Base-by-base conservation (phyloP, 2,329 filamentous ascomycete genomes). In the Neopestalotiopsis sp. region DNA sequence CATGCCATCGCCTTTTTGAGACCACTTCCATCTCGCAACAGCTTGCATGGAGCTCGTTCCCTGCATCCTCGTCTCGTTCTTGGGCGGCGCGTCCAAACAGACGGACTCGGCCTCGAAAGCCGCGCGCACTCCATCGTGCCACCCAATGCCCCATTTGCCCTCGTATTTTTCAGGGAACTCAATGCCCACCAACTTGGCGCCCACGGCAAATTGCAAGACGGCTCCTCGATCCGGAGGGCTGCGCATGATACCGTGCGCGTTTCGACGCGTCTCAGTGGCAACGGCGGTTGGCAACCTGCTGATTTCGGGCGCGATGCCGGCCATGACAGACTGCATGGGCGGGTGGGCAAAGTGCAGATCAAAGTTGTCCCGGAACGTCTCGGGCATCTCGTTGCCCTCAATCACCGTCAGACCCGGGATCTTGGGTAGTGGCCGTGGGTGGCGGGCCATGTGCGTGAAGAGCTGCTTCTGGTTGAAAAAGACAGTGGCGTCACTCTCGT, bases 131-230 rank as follows among this genome's bases (percentile, higher is more conserved):
- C 85, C 86, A 69, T 89, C 86, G 70, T 89, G 86, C 82, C 86
- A 88, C 1, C 85, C 87, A 68, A 87, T 81, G n/a, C 82, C 83
- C 86, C 86, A 89, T 72, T 88, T 87, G 14, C 87, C 87, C 2
- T 81, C 78, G 72, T 87, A 87, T 72, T 82, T 83, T 10, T 78
- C 75, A 0, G 85, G 86, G 74, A 86, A 89, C 52, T 82, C 80
- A 34, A 89, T 77, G 0, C 86, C 87, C 0, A 84, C 81, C 28
- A 89, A 80, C 59, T 78, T 81, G 1, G 85, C 85, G 0, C 86
- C 86, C 14, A 81, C 78, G 2, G 83, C 83, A 61, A 86, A 78
- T 68, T 86, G 84, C 14, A 86, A 75, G 1, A 82, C 83, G 0
- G 81, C 78, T 0, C 83, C 83, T 24, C 82, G 79, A 67, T 86